A percentile compares a stretch with the other conserved stretches of the same genome.
phyloP scores from a whole-genome alignment of 1,284 basidiomycete species.

The Naganishia cerealis region DNA sequence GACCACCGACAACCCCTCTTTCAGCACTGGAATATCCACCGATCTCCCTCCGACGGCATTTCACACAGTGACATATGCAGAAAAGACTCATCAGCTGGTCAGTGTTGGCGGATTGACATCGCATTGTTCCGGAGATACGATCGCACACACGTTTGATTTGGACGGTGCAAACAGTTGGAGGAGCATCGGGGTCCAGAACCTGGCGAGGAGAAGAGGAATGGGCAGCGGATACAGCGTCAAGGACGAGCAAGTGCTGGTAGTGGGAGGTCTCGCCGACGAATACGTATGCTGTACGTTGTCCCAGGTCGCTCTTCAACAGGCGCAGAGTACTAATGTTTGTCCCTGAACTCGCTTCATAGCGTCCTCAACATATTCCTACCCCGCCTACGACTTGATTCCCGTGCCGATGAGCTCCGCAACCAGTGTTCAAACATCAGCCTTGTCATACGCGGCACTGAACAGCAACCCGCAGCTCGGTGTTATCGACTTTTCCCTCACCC shows the following conservation, averaged over 20 bases:
- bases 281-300: constrained; percentile 47
- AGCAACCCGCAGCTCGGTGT: constrained; percentile 46
- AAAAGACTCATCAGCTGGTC: constrained; percentile 40
- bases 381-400: constrained; percentile 44
- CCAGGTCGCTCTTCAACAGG: neutral
- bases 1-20: constrained; percentile 45
- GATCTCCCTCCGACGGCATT: constrained; percentile 52
- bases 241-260: constrained; percentile 42
- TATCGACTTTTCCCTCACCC: constrained; percentile 49
- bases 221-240: constrained; percentile 39
- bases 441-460: constrained; percentile 47
- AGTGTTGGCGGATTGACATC: constrained; percentile 51
- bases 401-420: constrained; percentile 39
- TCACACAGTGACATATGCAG: constrained; percentile 40
- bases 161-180: constrained; percentile 40
- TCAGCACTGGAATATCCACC: constrained; percentile 42
- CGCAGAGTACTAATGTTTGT: neutral
- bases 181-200: constrained; percentile 38
- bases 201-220: constrained; percentile 46
- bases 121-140: constrained; percentile 44
- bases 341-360: constrained; percentile 29
- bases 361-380: constrained; percentile 43
- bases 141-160: constrained; percentile 47
- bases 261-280: constrained; percentile 50
- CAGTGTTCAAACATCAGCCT: constrained; percentile 38